These are phyloP conservation scores for Yarrowia hollandica DNA, from an alignment of 805 yeast species.

Conservation along the genomic window DNA sequence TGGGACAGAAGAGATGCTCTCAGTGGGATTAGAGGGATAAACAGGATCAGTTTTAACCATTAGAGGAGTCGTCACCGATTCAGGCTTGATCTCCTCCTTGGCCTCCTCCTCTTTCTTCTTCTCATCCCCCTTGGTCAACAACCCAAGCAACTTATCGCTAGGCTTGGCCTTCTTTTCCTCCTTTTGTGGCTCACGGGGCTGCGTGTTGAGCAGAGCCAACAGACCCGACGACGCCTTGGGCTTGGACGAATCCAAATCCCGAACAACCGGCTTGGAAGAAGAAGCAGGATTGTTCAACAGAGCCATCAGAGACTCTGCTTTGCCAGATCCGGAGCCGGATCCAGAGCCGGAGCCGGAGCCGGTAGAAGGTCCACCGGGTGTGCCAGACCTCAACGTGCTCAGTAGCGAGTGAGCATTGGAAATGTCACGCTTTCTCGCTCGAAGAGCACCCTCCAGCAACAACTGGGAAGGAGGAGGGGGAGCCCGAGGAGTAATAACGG, in stretches of 20 bases:
- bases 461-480: constrained; percentile 32
- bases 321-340: not conserved
- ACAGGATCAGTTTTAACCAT: not conserved
- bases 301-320: constrained; percentile 17
- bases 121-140: constrained; percentile 10
- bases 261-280: not conserved
- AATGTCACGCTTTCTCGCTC: constrained; percentile 20
- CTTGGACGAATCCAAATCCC: constrained; percentile 31
- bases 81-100: no score
- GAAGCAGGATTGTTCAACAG: constrained; percentile 24
- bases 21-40: not conserved
- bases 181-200: constrained; percentile 15
- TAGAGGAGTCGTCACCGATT: no score
- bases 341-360: not conserved
- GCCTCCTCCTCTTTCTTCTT: no score
- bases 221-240: constrained; percentile 35
- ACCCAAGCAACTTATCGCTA: not conserved
- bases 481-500: constrained; percentile 1
- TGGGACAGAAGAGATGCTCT: not conserved
- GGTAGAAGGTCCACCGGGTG: no score
- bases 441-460: constrained; percentile 1
- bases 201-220: constrained; percentile 33
- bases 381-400: constrained; percentile 1
- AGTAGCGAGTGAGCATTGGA: constrained; percentile 6
- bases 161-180: constrained; percentile 6